A percentile compares a stretch with the other conserved stretches of the same genome.
phyloP scores from a whole-genome alignment of 768 basidiomycete genomes.

The Mycena amicta region DNA sequence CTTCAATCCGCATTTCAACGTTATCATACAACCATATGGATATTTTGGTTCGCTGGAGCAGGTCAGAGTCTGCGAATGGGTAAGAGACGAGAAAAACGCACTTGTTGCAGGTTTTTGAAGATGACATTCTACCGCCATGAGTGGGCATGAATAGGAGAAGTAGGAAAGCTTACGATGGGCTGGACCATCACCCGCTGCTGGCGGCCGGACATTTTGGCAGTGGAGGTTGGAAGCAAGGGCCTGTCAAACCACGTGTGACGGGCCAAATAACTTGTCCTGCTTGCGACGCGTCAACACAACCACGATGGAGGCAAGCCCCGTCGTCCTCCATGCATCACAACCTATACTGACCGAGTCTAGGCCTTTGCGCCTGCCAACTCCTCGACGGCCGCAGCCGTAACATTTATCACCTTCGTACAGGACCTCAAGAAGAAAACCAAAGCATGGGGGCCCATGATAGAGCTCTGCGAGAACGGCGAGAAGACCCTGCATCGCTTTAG shows the following conservation, averaged over 20 bases:
- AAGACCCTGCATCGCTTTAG: constrained; percentile 96
- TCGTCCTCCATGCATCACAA: neutral
- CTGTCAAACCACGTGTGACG: neutral
- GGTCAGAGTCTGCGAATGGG: constrained; percentile 20
- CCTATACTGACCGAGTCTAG: constrained; percentile 34
- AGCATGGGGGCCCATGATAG: constrained; percentile 96
- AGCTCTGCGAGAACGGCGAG: constrained; percentile 91
- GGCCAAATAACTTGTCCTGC: neutral
- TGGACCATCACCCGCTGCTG: constrained; percentile 99
- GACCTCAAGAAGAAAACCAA: constrained; percentile 97
- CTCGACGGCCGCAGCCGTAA: constrained; percentile 97
- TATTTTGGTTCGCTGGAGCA: constrained; percentile 73
- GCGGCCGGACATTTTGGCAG: constrained; percentile 76
- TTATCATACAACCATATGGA: constrained; percentile 97
- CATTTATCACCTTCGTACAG: constrained; percentile 99
- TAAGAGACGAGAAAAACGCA: constrained; percentile 27
- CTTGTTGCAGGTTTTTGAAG: constrained; percentile 96
- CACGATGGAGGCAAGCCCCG: constrained; percentile 45
- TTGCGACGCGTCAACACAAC: constrained; percentile 41
- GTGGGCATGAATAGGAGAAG: constrained; percentile 6
- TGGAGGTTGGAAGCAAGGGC: constrained; percentile 10
- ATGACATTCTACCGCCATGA: constrained; percentile 76
- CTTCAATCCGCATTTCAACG: constrained; percentile 94
- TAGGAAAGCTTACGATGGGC: constrained; percentile 79
- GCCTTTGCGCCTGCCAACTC: constrained; percentile 78